Conservation (phyloP, 208 protist genomes). For the Trichomonas vaginalis region DNA sequence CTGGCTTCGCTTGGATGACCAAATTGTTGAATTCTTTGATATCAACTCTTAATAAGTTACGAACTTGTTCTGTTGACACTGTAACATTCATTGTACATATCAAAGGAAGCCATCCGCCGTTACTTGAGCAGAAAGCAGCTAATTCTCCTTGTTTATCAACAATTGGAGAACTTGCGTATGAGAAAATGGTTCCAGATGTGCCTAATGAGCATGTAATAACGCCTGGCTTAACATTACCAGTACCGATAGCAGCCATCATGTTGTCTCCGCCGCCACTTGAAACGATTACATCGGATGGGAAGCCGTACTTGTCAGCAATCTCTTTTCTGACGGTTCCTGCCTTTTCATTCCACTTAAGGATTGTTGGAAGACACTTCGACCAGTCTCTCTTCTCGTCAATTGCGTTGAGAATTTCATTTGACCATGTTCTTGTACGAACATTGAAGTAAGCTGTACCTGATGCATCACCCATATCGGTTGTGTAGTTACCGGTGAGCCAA, state of each 20-base stretch:
- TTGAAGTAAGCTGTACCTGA: constrained; percentile 4
- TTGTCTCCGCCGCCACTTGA: constrained; percentile 12
- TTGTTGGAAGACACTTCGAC: background rate
- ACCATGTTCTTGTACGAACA: background rate
- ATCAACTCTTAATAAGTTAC: background rate
- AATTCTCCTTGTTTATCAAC: background rate
- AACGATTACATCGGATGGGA: background rate
- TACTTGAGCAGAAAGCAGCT: background rate
- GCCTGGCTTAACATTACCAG: background rate
- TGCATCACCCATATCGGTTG: background rate
- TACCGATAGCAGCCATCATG: background rate
- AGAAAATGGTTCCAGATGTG: background rate
- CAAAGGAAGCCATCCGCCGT: background rate
- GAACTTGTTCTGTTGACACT: background rate
- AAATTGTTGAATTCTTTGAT: background rate
- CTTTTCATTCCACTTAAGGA: background rate
- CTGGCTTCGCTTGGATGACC: background rate
- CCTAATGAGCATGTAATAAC: background rate
- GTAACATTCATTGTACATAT: background rate
- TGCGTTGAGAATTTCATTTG: background rate
- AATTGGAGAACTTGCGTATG: background rate
- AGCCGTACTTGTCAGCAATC: background rate
- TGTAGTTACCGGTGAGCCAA: background rate
- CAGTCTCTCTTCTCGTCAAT: background rate
- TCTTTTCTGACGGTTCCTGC: background rate